Base-by-base conservation (phyloP, 2,329 filamentous ascomycete species). In the Leptographium radiaticola region DNA sequence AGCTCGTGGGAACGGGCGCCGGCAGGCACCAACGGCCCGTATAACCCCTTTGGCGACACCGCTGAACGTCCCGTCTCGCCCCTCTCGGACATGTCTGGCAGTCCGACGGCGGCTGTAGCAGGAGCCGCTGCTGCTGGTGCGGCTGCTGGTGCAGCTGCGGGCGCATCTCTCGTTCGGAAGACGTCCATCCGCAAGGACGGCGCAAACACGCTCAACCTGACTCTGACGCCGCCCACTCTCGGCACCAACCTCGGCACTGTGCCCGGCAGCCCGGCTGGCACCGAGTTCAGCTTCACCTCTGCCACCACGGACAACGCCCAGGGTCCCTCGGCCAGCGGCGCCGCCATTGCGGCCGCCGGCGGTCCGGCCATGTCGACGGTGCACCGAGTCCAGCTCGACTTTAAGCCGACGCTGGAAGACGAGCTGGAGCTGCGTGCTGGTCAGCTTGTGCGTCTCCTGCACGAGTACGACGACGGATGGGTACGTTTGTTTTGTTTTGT, bases 401-500 rank as follows among this genome's bases (percentile, higher is more conserved):
- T 97, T 69, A 86, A 82, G 67, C 90, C 93, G 31, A 91, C 87
- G 4, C 84, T 97, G 76, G 86, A 89, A 7, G 93, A 98, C 65
- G 93, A 98, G 70, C 75, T 98, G 64, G 86, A 82, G 58, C 76
- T 98, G 46, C 79, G 75, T 58, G 80, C 84, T 55, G 93, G 93
- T 52, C 84, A 94, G 58, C 75, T 98, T 49, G 88, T 97, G 51
- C 81, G 91, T 59, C 74, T 98, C 59, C 75, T 97, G 52, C 91
- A 97, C 65, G 90, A 95, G 70, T 98, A 97, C 63, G 93, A 98
- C 65, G 93, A 98, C 70, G 93, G 93, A 63, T 98, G 93, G 93
- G 87, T 91, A 79, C 78, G 86, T 77, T 53, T n/a, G n/a, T n/a
- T n/a, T n/a, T n/a, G n/a, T n/a, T n/a, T n/a, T n/a, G n/a, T 34